Conservation (phyloP, 2,329 filamentous ascomycete species). For the Sporothrix euskadiensis region DNA sequence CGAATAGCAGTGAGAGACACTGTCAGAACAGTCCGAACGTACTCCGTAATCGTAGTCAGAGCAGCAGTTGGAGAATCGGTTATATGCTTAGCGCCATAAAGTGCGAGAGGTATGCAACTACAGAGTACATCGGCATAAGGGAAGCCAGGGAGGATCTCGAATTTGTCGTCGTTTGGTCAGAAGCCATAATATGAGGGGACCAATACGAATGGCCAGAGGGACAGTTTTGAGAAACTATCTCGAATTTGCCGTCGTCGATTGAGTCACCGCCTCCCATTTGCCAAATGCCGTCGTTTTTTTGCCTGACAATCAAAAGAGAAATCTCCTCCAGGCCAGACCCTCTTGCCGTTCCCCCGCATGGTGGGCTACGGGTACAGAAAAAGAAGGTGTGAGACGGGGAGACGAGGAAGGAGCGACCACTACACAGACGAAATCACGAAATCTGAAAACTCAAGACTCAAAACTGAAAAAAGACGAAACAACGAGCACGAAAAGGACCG, state of each 20-base stretch:
- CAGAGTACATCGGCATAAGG: not conserved
- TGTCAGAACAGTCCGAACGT: not conserved
- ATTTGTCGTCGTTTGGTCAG: not conserved
- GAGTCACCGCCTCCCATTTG: not conserved
- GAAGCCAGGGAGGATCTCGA: not conserved
- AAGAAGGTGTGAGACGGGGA: not conserved
- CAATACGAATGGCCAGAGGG: not conserved
- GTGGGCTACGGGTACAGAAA: not conserved
- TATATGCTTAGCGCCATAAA: not conserved
- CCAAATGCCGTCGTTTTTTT: not conserved
- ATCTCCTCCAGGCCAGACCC: conserved; percentile 7
- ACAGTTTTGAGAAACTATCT: too few species aligned
- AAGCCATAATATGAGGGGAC: not conserved
- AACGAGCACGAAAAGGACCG: not conserved
- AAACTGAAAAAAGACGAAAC: not conserved
- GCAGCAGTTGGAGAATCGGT: not conserved
- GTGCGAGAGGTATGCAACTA: not conserved
- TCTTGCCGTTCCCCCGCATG: conserved; percentile 22
- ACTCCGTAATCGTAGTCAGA: too few species aligned
- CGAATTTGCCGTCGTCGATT: not conserved
- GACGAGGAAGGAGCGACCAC: not conserved
- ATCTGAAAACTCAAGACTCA: not conserved
- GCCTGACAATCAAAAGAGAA: not conserved
- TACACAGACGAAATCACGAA: not conserved
- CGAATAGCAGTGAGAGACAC: not conserved